These are phyloP conservation scores for Teunomyces pallodes DNA, from an alignment of 805 yeast genomes.

Conservation along the genomic window DNA sequence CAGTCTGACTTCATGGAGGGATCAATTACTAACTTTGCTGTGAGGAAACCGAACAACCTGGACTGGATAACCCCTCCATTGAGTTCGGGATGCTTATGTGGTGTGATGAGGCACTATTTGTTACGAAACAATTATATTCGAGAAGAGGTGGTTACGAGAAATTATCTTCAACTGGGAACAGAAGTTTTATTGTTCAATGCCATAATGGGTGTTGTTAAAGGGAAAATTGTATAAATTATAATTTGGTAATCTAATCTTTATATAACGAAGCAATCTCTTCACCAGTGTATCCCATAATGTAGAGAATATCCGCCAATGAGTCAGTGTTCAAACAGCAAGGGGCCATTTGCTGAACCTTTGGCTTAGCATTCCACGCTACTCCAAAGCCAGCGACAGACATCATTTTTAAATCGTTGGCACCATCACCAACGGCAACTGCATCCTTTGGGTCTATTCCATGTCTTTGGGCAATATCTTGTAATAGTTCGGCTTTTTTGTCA, in stretches of 20 bases:
- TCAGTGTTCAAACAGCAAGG: conserved; percentile 77
- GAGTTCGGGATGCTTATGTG: conserved; percentile 78
- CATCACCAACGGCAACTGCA: conserved; percentile 91
- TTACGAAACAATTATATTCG: conserved; percentile 49
- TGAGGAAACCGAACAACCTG: conserved; percentile 37
- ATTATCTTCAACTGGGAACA: conserved; percentile 61
- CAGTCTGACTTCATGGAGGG: conserved; percentile 71
- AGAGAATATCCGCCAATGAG: conserved; percentile 72
- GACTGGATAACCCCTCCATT: conserved; percentile 82
- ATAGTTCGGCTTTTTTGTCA: conserved; percentile 69
- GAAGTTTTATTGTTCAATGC: conserved; percentile 77
- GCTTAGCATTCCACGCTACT: conserved; percentile 96
- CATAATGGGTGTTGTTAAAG: conserved; percentile 73
- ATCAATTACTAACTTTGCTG: conserved; percentile 76
- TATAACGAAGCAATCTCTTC: conserved; percentile 42
- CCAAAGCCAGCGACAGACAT: conserved; percentile 93
- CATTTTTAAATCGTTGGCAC: conserved; percentile 93
- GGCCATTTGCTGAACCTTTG: conserved; percentile 80
- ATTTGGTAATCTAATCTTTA: neutral
- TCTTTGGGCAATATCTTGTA: conserved; percentile 56
- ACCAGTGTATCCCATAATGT: conserved; percentile 73
- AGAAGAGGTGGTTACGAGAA: conserved; percentile 49
- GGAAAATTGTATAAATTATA: conserved; percentile 33
- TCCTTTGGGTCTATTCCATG: conserved; percentile 49
- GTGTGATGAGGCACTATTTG: conserved; percentile 70